These are phyloP conservation scores for Kuraishia cidri DNA, from an alignment of 805 yeast species.

Conservation along the genomic window DNA sequence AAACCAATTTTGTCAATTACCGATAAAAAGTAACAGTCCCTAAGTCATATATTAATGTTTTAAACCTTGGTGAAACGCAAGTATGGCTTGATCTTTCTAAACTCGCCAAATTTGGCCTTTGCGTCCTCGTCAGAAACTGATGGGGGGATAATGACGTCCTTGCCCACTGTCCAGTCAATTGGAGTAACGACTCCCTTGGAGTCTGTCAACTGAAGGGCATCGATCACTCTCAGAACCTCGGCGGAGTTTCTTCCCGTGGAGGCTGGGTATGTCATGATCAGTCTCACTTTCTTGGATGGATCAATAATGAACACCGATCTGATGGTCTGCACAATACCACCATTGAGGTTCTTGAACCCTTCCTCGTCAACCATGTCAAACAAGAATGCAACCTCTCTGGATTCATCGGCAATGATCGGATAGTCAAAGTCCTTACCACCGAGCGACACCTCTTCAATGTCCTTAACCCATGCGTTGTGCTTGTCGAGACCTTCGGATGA, in stretches of 20 bases:
- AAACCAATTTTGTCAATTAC: too few species aligned
- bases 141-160: constrained; percentile 91
- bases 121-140: constrained; percentile 72
- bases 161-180: constrained; percentile 83
- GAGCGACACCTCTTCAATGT: constrained; percentile 75
- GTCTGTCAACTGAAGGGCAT: constrained; percentile 82
- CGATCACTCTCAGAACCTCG: constrained; percentile 86
- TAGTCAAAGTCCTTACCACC: constrained; percentile 64
- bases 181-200: constrained; percentile 82
- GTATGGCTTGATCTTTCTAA: constrained; percentile 84
- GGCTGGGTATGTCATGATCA: constrained; percentile 85
- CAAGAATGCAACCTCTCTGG: constrained; percentile 74
- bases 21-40: too few species aligned
- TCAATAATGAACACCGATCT: constrained; percentile 90
- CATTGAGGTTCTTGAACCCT: constrained; percentile 64
- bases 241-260: constrained; percentile 91
- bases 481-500: constrained; percentile 78
- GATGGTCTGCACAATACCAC: constrained; percentile 77
- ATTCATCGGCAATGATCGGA: constrained; percentile 88
- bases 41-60: too few species aligned
- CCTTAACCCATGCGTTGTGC: constrained; percentile 84
- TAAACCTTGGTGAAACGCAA: constrained; percentile 54
- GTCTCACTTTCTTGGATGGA: constrained; percentile 82
- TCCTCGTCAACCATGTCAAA: constrained; percentile 87
- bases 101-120: constrained; percentile 75